Conservation (phyloP, 257 asterid genomes). For the Solanum etuberosum region DNA sequence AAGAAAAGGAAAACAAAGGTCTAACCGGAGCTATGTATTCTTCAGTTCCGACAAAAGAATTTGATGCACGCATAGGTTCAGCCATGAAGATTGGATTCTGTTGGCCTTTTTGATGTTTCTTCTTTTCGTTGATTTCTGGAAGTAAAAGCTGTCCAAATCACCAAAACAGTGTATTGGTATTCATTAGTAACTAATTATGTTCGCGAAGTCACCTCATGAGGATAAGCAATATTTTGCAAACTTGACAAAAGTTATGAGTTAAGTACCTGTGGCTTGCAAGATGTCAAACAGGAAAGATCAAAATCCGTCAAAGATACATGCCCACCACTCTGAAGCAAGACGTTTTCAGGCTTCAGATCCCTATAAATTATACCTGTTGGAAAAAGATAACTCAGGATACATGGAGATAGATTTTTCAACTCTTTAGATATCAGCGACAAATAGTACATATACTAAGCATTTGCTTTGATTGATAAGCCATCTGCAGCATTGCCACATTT, state of each 20-base stretch:
- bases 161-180: not conserved
- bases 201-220: not conserved
- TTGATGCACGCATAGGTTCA: constrained; percentile 97
- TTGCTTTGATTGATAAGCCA: not conserved
- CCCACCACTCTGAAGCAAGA: constrained; percentile 66
- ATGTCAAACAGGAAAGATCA: constrained; percentile 92
- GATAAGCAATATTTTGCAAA: not conserved
- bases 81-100: constrained; percentile 83
- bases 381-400: not conserved
- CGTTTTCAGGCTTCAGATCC: constrained; percentile 95
- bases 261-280: constrained; percentile 90
- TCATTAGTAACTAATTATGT: not conserved
- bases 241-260: not conserved
- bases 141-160: constrained; percentile 62
- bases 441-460: not conserved
- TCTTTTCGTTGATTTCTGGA: constrained; percentile 69
- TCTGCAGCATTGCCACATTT: not conserved
- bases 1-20: not conserved
- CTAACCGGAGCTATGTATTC: constrained; percentile 98
- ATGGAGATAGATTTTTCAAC: constrained; percentile 3
- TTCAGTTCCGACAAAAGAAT: constrained; percentile 95
- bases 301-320: constrained; percentile 90
- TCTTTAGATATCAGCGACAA: not conserved
- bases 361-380: constrained; percentile 87
- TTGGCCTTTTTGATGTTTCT: constrained; percentile 43